Evolutionary conservation across 148 eudicot species (phyloP), one percentile per base, ranked within the genome.

Genomic region (Vaccinium corymbosum): DNA sequence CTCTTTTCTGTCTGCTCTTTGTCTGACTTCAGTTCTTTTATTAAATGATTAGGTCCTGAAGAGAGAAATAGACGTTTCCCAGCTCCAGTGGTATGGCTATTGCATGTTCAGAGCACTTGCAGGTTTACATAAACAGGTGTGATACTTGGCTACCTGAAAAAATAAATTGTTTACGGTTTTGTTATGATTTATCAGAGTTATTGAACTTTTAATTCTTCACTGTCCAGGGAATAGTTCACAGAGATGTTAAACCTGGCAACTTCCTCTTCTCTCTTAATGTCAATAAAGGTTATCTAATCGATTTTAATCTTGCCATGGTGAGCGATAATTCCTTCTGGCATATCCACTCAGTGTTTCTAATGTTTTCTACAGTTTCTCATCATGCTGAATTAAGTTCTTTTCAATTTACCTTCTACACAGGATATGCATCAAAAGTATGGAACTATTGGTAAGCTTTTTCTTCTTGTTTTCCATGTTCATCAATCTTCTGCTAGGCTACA

Each of bases 211-310:
- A 74, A 25, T 16, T 50, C 51, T 64, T 83, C 61, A 78, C 76
- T 29, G 68, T 84, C 87, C 93, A 97, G 99, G 98, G 93, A 48
- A 76, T 94, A 84, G 92, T 92, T 86, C 99, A 97, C 84, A 91
- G 99, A 88, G 99, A 97, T 88, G 90, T 97, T 85, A 97, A 97
- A 87, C 99, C 99, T 68, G 99, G 99, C 38, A 97, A 97, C 87
- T 97, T 97, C 82, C 91, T 97, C 75, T 97, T 93, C 84, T 93
- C 94, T 74, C 85, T 95, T 51, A 93, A 90, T 84, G 80, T 76
- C 85, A 83, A 81, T 66, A 91, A 88, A 84, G 99, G 99, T 27
- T 97, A 84, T 90, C 89, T 97, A 83, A 93, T 94, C 71, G 99
- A 97, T 89, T 97, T 97, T 90, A 97, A 97, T 87, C 97, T 97